Evolutionary conservation across 2,329 filamentous ascomycete genomes (phyloP).

Genomic region (Teratosphaeria gauchensis): DNA sequence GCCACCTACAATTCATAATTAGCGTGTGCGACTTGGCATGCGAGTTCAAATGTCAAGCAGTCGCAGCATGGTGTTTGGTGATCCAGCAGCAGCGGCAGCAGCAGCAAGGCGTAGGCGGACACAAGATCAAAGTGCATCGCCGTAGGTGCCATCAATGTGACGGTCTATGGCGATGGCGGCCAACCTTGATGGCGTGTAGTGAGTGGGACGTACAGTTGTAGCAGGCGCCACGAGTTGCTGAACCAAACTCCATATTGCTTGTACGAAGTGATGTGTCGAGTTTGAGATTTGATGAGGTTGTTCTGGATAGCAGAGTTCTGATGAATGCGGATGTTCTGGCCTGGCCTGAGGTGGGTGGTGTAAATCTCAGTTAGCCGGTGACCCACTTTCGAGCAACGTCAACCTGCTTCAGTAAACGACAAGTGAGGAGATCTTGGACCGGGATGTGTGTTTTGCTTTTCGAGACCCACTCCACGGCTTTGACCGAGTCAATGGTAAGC

Average conservation of each 20-base stretch:
- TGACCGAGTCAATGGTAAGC: neutral
- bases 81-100: neutral
- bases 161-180: neutral
- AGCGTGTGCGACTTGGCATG: conserved; percentile 2
- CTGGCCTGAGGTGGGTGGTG: neutral
- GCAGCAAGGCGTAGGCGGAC: neutral
- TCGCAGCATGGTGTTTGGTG: neutral
- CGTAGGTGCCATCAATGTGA: neutral
- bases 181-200: neutral
- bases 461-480: neutral
- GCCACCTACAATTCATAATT: conserved; percentile 30
- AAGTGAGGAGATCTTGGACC: neutral
- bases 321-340: neutral
- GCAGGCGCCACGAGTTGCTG: conserved; percentile 41
- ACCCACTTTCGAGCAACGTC: neutral
- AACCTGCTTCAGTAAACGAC: neutral
- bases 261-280: conserved; percentile 1
- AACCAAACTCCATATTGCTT: conserved; percentile 37
- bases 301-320: neutral
- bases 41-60: neutral
- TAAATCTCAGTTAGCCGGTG: neutral
- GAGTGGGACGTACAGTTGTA: conserved; percentile 45
- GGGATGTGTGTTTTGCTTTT: neutral
- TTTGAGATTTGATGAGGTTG: neutral
- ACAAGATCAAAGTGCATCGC: neutral